phyloP scores from a whole-genome alignment of 78 protist species.

The Protostelium mycophagum region DNA sequence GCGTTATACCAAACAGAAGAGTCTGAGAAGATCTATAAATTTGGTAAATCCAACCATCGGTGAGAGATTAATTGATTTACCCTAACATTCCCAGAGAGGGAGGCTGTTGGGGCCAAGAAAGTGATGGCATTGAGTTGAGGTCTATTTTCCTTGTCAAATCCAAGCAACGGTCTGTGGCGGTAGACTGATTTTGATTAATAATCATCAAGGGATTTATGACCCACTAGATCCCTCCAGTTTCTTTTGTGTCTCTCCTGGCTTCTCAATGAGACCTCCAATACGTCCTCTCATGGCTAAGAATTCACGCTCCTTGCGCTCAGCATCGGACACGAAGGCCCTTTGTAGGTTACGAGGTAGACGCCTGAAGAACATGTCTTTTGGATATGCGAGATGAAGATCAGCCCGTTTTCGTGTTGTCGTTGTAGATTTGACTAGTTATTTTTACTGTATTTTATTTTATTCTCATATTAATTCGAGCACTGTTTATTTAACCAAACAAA shows the following conservation, averaged over 20 bases:
- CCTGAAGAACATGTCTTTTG: neutral
- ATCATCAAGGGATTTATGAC: neutral
- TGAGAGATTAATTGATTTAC: too few species aligned
- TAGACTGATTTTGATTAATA: neutral
- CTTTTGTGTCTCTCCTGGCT: neutral
- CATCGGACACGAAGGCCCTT: neutral
- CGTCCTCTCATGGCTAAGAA: neutral
- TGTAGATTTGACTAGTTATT: too few species aligned
- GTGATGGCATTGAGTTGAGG: neutral
- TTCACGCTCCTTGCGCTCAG: neutral
- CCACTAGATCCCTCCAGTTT: neutral
- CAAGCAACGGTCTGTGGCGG: neutral
- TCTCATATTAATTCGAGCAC: too few species aligned
- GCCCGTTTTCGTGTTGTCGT: too few species aligned
- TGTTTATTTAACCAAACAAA: too few species aligned
- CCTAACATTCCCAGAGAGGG: neutral
- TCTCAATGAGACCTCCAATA: neutral
- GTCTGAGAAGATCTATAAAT: neutral
- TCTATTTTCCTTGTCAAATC: neutral
- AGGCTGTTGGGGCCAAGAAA: neutral
- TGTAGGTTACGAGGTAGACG: neutral
- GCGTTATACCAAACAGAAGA: neutral
- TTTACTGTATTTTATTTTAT: too few species aligned
- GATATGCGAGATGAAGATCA: too few species aligned
- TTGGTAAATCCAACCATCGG: too few species aligned